phyloP scores from a whole-genome alignment of 2,329 filamentous ascomycete species.

The Fusarium cicatricum region DNA sequence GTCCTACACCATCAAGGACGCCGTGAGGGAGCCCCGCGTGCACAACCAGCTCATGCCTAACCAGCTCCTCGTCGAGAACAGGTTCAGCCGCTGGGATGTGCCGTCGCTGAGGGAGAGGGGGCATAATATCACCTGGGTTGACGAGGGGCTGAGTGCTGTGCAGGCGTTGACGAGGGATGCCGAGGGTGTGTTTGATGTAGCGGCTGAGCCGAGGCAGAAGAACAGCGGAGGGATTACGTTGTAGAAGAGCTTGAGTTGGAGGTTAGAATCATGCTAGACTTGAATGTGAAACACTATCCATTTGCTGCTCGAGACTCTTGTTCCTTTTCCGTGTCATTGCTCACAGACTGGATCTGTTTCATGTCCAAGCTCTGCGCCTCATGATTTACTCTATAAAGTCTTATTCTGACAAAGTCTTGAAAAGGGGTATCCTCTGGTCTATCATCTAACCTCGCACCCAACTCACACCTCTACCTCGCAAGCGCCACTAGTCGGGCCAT shows the following conservation, averaged over 20 bases:
- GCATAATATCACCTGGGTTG: slow-evolving; percentile 77
- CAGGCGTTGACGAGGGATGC: slow-evolving; percentile 65
- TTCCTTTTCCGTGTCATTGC: background rate
- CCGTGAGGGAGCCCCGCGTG: slow-evolving; percentile 72
- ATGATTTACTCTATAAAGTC: slow-evolving; percentile 23
- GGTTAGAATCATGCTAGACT: background rate
- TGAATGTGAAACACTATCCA: background rate
- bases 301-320: background rate
- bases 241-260: slow-evolving; percentile 36
- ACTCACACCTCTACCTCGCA: slow-evolving; percentile 37
- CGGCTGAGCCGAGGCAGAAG: slow-evolving; percentile 76
- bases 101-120: slow-evolving; percentile 68
- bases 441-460: slow-evolving; percentile 36
- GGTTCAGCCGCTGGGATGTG: slow-evolving; percentile 71
- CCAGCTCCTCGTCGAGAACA: slow-evolving; percentile 70
- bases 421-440: slow-evolving; percentile 51
- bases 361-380: background rate
- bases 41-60: slow-evolving; percentile 87
- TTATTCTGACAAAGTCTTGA: slow-evolving; percentile 22
- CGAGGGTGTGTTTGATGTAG: slow-evolving; percentile 80
- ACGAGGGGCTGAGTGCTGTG: slow-evolving; percentile 70
- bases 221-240: slow-evolving; percentile 71
- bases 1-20: slow-evolving; percentile 66
- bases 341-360: background rate
- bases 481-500: slow-evolving; percentile 74